Evolutionary conservation across 441 rosid species (phyloP).

Genomic region (Adansonia madagascariensis): DNA sequence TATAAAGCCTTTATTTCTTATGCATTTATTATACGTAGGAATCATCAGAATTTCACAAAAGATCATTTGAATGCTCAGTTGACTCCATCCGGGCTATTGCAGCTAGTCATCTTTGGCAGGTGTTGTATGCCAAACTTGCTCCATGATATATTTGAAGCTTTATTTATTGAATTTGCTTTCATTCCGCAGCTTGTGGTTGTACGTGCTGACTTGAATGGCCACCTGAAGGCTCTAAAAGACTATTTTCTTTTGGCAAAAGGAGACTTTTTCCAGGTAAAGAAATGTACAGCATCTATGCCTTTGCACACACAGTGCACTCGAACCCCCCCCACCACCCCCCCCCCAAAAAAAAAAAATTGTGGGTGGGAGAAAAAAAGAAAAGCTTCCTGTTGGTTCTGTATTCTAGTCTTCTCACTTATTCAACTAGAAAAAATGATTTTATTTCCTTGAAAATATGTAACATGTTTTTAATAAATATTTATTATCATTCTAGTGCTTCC

Average conservation of each 20-base stretch:
- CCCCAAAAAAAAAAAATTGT: too few relatives aligned
- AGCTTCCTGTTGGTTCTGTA: background rate
- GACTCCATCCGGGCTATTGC: slow-evolving; percentile 93
- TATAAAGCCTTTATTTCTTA: background rate
- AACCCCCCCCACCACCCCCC: too few relatives aligned
- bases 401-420: slow-evolving; percentile 1
- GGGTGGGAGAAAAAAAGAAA: background rate
- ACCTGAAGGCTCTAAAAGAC: slow-evolving; percentile 93
- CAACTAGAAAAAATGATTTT: background rate
- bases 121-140: slow-evolving; percentile 33
- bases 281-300: slow-evolving; percentile 7
- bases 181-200: slow-evolving; percentile 87
- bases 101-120: slow-evolving; percentile 99
- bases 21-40: slow-evolving; percentile 53
- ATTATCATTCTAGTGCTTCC: slow-evolving; percentile 72
- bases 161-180: slow-evolving; percentile 28
- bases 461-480: slow-evolving; percentile 16
- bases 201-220: slow-evolving; percentile 92
- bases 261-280: slow-evolving; percentile 92
- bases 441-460: slow-evolving; percentile 17
- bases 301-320: background rate
- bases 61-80: slow-evolving; percentile 82
- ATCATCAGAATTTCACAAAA: slow-evolving; percentile 90
- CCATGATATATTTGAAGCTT: slow-evolving; percentile 23
- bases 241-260: slow-evolving; percentile 97